Evolutionary conservation across 164 flowering plant species (phyloP).

Genomic region (Umbilicus rupestris): DNA sequence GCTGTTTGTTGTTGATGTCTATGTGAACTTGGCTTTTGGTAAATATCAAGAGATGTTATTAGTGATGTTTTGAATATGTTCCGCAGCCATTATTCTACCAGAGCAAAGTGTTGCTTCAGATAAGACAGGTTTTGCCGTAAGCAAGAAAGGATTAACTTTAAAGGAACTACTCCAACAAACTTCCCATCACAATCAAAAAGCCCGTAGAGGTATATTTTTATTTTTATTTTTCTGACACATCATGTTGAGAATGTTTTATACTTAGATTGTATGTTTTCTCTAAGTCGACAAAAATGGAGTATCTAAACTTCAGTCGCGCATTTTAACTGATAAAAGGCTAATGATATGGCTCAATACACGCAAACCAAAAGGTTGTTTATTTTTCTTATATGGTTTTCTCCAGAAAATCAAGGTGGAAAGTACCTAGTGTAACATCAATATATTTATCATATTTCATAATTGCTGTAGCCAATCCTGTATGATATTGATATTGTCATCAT

Average conservation of each 20-base stretch:
- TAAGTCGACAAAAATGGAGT: background rate
- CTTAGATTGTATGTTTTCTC: background rate
- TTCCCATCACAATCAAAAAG: slow-evolving; percentile 79
- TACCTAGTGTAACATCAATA: too few species aligned
- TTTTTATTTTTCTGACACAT: background rate
- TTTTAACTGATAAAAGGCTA: background rate
- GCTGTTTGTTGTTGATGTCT: background rate
- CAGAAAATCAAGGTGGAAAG: too few species aligned
- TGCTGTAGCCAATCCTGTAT: background rate
- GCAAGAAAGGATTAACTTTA: slow-evolving; percentile 79
- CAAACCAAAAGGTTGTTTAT: too few species aligned
- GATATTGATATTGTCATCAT: too few species aligned
- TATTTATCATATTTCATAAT: background rate
- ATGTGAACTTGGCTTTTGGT: background rate
- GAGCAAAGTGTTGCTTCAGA: slow-evolving; percentile 90
- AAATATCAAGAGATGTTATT: background rate
- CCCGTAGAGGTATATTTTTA: slow-evolving; percentile 55
- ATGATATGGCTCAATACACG: too few species aligned
- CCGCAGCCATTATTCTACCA: slow-evolving; percentile 75
- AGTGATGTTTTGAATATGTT: background rate
- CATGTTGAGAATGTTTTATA: background rate
- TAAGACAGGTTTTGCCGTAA: slow-evolving; percentile 63
- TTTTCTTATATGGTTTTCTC: too few species aligned
- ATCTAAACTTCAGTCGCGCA: too few species aligned
- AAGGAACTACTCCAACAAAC: slow-evolving; percentile 92